phyloP scores from a whole-genome alignment of 768 basidiomycete genomes.

The Lactarius quietus region DNA sequence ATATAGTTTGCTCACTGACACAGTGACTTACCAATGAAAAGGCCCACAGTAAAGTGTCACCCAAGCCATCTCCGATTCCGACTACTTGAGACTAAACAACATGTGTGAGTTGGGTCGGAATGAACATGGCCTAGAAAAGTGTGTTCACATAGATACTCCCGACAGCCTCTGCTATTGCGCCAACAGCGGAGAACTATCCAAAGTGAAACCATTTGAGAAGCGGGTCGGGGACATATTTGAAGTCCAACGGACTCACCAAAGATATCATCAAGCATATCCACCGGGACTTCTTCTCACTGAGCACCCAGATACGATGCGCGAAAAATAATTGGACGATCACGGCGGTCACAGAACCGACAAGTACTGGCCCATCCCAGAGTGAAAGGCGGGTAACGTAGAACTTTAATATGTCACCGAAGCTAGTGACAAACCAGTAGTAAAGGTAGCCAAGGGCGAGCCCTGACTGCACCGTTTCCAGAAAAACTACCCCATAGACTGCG shows the following conservation, averaged over 20 bases:
- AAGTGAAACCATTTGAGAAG: not conserved
- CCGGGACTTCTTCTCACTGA: not conserved
- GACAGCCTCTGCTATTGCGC: not conserved
- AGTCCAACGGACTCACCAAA: not conserved
- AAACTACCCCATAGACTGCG: too few relatives aligned
- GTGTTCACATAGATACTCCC: not conserved
- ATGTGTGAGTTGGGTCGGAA: not conserved
- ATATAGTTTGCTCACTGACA: not conserved
- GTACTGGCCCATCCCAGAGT: too few relatives aligned
- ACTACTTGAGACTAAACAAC: not conserved
- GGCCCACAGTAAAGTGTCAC: not conserved
- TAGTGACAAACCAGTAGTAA: too few relatives aligned
- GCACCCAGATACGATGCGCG: not conserved
- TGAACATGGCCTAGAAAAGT: not conserved
- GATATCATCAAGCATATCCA: not conserved
- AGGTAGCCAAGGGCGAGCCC: too few relatives aligned
- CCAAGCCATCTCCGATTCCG: not conserved
- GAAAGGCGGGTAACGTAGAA: too few relatives aligned
- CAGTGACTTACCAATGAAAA: not conserved
- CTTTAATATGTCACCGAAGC: too few relatives aligned
- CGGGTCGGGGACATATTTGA: not conserved
- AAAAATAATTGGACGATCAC: not conserved
- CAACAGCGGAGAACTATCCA: not conserved
- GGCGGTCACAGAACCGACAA: not conserved
- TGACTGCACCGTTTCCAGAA: too few relatives aligned